Percentiles rank a stretch among this genome's conserved stretches.
Evolutionary conservation across 768 basidiomycete genomes (phyloP).

Genomic region (Leccinum boreale): DNA sequence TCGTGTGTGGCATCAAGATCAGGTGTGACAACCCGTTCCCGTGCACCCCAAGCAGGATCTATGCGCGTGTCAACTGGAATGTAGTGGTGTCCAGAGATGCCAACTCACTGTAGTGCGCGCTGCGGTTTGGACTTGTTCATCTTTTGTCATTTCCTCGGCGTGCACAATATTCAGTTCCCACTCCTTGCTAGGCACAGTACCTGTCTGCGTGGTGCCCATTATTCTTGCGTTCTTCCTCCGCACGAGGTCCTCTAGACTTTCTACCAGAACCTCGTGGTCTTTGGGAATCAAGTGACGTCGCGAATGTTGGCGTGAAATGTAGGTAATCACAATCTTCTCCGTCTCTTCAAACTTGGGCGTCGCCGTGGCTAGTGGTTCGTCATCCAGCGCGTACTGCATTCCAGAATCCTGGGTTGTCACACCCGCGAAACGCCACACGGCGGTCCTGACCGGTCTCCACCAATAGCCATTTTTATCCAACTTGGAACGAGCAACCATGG

Average conservation of each 20-base stretch:
- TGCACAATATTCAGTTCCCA: slow-evolving; percentile 64
- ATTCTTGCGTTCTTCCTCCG: slow-evolving; percentile 31
- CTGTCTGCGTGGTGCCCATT: neutral
- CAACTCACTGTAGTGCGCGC: slow-evolving; percentile 66
- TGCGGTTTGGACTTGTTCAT: slow-evolving; percentile 66
- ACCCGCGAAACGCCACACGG: slow-evolving; percentile 67
- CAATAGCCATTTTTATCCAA: slow-evolving; percentile 44
- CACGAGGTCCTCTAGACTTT: slow-evolving; percentile 49
- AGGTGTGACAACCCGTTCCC: slow-evolving; percentile 84
- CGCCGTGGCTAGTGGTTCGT: neutral
- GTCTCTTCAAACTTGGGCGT: slow-evolving; percentile 36
- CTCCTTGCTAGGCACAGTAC: slow-evolving; percentile 13
- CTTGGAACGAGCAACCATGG: slow-evolving; percentile 41
- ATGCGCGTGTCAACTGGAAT: neutral
- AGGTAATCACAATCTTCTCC: slow-evolving; percentile 61
- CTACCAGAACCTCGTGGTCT: slow-evolving; percentile 55
- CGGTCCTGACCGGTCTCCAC: slow-evolving; percentile 75
- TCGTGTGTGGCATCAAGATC: slow-evolving; percentile 78
- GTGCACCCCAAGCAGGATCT: slow-evolving; percentile 72
- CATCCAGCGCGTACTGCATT: neutral
- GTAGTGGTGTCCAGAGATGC: neutral
- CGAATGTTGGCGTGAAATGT: slow-evolving; percentile 65
- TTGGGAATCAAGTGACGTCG: slow-evolving; percentile 48
- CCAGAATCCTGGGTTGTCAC: slow-evolving; percentile 30
- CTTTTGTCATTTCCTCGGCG: slow-evolving; percentile 67